These are phyloP conservation scores for Penicillium brevicompactum DNA, from an alignment of 2,329 filamentous ascomycete genomes.

Conservation along the genomic window DNA sequence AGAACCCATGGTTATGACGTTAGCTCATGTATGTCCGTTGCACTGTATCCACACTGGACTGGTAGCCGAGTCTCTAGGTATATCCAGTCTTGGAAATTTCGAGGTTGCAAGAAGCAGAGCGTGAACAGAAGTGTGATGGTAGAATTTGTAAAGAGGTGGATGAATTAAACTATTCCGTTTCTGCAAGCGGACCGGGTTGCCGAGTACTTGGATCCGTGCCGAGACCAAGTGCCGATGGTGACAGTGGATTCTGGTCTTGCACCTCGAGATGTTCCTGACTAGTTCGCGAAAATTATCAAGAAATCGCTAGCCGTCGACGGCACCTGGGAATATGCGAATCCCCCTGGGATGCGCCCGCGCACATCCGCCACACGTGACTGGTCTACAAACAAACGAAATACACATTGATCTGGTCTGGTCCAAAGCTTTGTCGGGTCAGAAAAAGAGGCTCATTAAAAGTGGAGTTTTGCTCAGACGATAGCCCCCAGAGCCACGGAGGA, in stretches of 20 bases:
- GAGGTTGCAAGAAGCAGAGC: neutral
- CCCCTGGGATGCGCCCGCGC: neutral
- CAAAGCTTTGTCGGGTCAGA: too few relatives aligned
- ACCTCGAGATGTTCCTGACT: neutral
- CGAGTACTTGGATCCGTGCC: slow-evolving; percentile 24
- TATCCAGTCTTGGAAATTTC: too few relatives aligned
- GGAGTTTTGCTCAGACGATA: too few relatives aligned
- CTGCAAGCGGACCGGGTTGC: slow-evolving; percentile 27
- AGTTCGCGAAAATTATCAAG: neutral
- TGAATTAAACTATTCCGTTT: slow-evolving; percentile 1
- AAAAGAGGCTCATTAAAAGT: too few relatives aligned
- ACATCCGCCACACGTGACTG: neutral
- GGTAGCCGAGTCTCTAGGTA: too few relatives aligned
- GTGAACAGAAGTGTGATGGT: neutral
- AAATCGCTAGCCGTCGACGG: neutral
- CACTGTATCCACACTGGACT: neutral
- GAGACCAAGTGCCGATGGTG: slow-evolving; percentile 26
- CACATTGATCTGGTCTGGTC: neutral
- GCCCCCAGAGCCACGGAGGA: too few relatives aligned
- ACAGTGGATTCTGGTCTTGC: neutral
- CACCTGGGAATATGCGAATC: neutral
- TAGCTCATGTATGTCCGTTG: neutral
- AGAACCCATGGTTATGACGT: slow-evolving; percentile 13
- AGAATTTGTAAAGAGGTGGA: neutral
- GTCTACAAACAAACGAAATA: too few relatives aligned